Evolutionary conservation across 441 rosid species (phyloP).

Genomic region (Brassica balearica): DNA sequence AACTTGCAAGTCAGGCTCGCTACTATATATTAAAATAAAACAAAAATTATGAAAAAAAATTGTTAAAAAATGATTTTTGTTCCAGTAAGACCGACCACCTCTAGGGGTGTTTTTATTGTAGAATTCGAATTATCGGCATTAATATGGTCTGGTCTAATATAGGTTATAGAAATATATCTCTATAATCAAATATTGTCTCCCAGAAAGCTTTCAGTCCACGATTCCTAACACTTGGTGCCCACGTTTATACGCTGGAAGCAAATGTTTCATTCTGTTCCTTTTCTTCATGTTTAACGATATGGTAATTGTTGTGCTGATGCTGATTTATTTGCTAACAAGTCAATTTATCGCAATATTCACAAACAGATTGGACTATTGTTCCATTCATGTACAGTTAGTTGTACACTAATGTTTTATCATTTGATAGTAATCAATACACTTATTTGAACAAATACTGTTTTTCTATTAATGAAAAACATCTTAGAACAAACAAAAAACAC

Average conservation of each 20-base stretch:
- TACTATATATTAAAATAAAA: neutral
- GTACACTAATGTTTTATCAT: neutral
- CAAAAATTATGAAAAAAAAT: neutral
- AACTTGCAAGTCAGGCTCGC: constrained; percentile 11
- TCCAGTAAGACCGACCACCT: no score
- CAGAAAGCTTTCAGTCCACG: no score
- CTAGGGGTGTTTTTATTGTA: no score
- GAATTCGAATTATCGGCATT: no score
- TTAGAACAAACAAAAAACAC: neutral
- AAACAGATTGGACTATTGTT: neutral
- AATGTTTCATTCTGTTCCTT: no score
- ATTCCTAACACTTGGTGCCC: neutral
- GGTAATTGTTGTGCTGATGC: no score
- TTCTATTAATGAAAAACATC: neutral
- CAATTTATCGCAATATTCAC: neutral
- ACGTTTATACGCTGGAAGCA: neutral
- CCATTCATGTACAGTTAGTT: neutral
- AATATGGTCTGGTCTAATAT: no score
- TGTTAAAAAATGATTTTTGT: neutral
- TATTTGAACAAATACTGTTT: neutral
- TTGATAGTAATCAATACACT: neutral
- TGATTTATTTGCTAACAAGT: neutral
- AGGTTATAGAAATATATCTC: no score
- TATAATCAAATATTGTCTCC: no score
- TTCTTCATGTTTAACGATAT: no score